Evolutionary conservation across 192 early-diverging fungal species (phyloP).

Genomic region (Coemansia sp.): DNA sequence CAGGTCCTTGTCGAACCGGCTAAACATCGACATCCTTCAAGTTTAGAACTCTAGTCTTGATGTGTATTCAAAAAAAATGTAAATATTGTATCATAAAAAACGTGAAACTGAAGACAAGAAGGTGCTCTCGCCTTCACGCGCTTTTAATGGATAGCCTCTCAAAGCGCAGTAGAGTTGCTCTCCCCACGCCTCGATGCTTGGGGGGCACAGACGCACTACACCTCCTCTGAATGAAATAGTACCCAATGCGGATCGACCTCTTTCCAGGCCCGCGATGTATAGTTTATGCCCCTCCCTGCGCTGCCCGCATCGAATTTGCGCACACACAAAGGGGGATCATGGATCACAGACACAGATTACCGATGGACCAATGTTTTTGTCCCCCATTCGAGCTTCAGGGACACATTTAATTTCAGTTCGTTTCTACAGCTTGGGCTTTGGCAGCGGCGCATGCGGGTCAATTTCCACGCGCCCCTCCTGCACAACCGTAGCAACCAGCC

Average conservation of each 20-base stretch:
- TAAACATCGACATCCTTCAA: slow-evolving; percentile 49
- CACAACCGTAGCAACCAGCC: slow-evolving; percentile 10
- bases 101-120: background rate
- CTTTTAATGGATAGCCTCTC: background rate
- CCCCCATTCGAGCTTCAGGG: too few relatives aligned
- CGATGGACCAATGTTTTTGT: too few relatives aligned
- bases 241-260: background rate
- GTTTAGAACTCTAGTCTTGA: background rate
- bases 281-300: too few relatives aligned
- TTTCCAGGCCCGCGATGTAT: background rate
- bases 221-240: background rate
- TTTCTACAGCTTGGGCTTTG: slow-evolving; percentile 18
- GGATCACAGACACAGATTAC: too few relatives aligned
- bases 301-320: too few relatives aligned
- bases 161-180: background rate
- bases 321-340: too few relatives aligned
- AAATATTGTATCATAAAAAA: background rate
- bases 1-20: slow-evolving; percentile 53
- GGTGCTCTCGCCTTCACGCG: background rate
- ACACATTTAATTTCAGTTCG: too few relatives aligned
- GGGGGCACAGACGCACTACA: background rate
- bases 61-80: background rate
- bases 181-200: background rate
- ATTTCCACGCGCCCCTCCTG: slow-evolving; percentile 29
- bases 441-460: slow-evolving; percentile 2